phyloP scores from a whole-genome alignment of 345 rosid species.

The Eutrema yunnanense region DNA sequence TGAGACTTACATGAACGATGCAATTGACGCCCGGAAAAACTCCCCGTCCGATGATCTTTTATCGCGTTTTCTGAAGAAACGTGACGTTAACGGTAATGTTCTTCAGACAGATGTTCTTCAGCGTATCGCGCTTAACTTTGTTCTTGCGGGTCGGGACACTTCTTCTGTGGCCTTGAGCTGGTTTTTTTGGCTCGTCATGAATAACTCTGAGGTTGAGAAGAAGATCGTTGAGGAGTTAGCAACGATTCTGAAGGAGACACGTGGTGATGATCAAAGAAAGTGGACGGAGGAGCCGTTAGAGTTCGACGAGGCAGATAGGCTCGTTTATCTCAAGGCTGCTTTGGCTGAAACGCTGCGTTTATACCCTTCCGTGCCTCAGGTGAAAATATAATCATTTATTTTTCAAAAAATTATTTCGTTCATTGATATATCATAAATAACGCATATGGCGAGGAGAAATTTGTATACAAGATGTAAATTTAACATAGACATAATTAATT shows the following conservation, averaged over 20 bases:
- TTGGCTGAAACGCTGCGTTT: conserved; percentile 81
- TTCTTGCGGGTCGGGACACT: conserved; percentile 90
- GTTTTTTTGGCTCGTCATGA: conserved; percentile 94
- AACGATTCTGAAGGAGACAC: conserved; percentile 51
- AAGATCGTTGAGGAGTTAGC: conserved; percentile 64
- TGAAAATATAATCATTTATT: neutral
- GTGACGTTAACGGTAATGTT: conserved; percentile 58
- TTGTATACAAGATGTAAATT: neutral
- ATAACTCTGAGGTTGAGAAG: conserved; percentile 49
- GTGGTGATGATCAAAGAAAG: conserved; percentile 48
- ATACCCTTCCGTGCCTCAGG: conserved; percentile 85
- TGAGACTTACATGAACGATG: conserved; percentile 66
- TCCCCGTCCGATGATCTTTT: conserved; percentile 81
- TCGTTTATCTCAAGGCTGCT: conserved; percentile 79
- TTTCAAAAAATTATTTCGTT: neutral
- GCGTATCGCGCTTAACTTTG: conserved; percentile 83
- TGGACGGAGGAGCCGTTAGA: conserved; percentile 69
- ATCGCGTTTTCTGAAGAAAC: conserved; percentile 73
- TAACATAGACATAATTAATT: neutral
- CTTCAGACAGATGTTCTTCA: conserved; percentile 59
- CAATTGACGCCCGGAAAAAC: conserved; percentile 54
- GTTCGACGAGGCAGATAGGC: conserved; percentile 75
- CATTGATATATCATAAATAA: neutral
- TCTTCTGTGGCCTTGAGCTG: conserved; percentile 91
- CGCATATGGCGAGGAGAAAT: neutral